Base-by-base conservation (phyloP, 2,329 filamentous ascomycete genomes). In the Fusarium stilboides region DNA sequence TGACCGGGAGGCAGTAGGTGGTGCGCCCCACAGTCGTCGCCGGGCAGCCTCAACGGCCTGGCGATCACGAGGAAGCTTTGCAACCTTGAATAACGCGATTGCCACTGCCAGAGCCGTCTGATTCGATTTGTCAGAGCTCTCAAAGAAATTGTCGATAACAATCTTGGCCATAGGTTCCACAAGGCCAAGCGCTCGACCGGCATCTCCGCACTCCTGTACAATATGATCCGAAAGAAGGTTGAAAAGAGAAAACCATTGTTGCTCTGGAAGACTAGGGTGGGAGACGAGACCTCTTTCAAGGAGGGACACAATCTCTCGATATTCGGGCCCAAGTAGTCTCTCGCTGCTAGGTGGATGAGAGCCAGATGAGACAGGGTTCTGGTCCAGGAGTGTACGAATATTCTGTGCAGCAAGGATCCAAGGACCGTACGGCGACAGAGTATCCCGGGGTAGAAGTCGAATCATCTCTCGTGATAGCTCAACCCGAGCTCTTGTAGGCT, bases 121-220 rank as follows among this genome's bases (percentile, higher is more conserved):
- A 4, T 60, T 46, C 6, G 71, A 62, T 33, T 62, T 65, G 20
- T 62, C 57, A 9, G 53, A 34, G 9, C 17, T 51, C 19, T 52
- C 55, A 17, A 70, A 73, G 49, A 73, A 68, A 53, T 33, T 79
- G 56, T 84, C 83, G 37, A 82, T 72, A 6, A 91, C 69, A 2
- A 78, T 74, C 69, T 87, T 90, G 1, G 92, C 88, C 5, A 96
- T 74, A 2, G 91, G 91, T 64, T 97, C 93, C 39, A 94, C 82
- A 2, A 94, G 84, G 24, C 87, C 86, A 50, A 92, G 82, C 7
- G 89, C 87, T 40, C 90, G 85, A 8, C 89, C 90, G 17, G 87
- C 86, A 65, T 93, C 89, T 5, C 93, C 92, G 53, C 87, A 87
- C 67, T 93, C 89, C 14, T 84, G 80, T 19, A 83, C 85, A 8